Conservation (phyloP, 2,329 filamentous ascomycete species). For the Neurospora sp. region DNA sequence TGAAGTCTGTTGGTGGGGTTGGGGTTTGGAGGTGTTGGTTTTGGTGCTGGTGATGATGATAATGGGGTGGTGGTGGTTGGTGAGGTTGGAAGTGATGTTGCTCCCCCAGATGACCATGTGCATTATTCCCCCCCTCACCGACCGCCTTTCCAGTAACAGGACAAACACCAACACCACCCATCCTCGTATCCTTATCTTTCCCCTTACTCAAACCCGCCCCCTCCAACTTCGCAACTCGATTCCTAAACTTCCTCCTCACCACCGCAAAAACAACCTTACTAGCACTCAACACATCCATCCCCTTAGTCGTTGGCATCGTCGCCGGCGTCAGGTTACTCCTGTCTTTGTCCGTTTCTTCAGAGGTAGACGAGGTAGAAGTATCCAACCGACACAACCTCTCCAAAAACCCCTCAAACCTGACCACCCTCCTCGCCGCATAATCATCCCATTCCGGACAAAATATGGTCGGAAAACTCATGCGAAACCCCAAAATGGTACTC, state of each 20-base stretch:
- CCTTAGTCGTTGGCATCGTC: constrained; percentile 12
- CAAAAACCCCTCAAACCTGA: constrained; percentile 32
- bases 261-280: constrained; percentile 36
- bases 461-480: constrained; percentile 35
- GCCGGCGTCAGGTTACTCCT: constrained; percentile 10
- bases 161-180: constrained; percentile 6
- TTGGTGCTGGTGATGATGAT: neutral
- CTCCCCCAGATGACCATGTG: neutral
- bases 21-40: neutral
- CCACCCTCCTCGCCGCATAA: constrained; percentile 27
- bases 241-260: constrained; percentile 36
- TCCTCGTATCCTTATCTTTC: constrained; percentile 5
- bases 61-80: neutral
- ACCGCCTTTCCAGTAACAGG: neutral
- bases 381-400: constrained; percentile 23
- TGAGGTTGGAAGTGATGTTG: neutral
- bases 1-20: neutral
- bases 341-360: neutral
- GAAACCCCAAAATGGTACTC: constrained; percentile 32
- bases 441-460: constrained; percentile 28
- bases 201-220: neutral
- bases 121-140: neutral
- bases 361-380: neutral
- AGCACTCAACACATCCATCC: constrained; percentile 34
- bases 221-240: constrained; percentile 27